These are phyloP conservation scores for Liriodendron chinense DNA, from an alignment of 164 flowering plant genomes.

Conservation along the genomic window DNA sequence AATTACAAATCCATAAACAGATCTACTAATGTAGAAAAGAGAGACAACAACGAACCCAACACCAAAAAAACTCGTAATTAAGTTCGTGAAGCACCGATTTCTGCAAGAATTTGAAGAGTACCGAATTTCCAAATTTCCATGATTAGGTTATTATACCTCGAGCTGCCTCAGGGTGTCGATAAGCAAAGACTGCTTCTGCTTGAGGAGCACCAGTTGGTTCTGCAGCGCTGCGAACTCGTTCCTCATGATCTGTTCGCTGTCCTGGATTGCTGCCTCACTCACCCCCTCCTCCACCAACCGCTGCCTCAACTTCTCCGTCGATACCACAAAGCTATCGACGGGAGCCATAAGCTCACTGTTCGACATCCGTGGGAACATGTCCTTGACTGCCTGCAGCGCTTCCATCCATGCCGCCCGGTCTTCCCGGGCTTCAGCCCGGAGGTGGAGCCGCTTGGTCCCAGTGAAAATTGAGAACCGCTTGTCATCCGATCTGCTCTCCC, in stretches of 20 bases:
- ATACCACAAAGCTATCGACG: constrained; percentile 34
- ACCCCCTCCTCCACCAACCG: constrained; percentile 75
- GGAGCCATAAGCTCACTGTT: constrained; percentile 85
- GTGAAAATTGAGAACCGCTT: constrained; percentile 63
- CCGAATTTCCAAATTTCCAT: neutral
- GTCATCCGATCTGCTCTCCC: constrained; percentile 71
- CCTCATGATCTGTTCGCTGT: constrained; percentile 58
- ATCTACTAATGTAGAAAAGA: neutral
- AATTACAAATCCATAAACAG: neutral
- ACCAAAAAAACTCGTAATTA: neutral
- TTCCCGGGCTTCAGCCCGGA: constrained; percentile 80
- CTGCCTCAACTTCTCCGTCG: constrained; percentile 80
- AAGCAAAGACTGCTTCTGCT: constrained; percentile 81
- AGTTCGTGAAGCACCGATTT: neutral
- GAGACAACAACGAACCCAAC: neutral
- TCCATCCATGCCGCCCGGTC: constrained; percentile 84
- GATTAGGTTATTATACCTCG: constrained; percentile 60
- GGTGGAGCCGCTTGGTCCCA: constrained; percentile 85
- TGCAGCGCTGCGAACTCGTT: constrained; percentile 46
- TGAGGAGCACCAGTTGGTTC: constrained; percentile 64
- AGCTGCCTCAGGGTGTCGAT: constrained; percentile 77
- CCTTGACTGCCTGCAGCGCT: constrained; percentile 87
- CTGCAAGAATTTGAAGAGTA: neutral
- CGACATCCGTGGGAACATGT: constrained; percentile 88
- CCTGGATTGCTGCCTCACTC: constrained; percentile 62